These are phyloP conservation scores for Coemansia sp. DNA, from an alignment of 192 early-diverging fungal genomes.

Conservation along the genomic window DNA sequence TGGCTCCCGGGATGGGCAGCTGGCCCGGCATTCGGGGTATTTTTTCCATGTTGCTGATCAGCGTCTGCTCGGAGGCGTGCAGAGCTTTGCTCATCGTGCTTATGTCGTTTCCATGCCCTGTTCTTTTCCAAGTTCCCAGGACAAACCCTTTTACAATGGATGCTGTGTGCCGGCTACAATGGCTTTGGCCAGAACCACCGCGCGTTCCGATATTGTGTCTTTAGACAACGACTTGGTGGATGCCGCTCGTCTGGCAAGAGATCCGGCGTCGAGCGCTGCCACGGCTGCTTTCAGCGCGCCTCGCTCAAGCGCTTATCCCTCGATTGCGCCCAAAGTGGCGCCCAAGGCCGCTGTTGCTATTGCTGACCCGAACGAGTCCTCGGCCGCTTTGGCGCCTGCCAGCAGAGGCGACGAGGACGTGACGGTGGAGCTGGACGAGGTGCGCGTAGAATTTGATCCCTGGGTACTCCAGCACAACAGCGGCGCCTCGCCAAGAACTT, in stretches of 20 bases:
- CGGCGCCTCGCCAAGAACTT: background rate
- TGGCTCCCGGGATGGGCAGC: conserved; percentile 6
- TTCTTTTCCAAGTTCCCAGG: conserved; percentile 21
- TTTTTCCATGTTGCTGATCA: conserved; percentile 17
- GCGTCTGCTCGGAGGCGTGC: background rate
- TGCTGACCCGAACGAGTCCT: background rate
- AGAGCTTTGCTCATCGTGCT: conserved; percentile 42
- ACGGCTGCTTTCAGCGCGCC: background rate
- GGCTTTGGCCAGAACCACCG: conserved; percentile 17
- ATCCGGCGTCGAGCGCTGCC: background rate
- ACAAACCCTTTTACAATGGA: background rate
- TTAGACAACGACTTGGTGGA: background rate
- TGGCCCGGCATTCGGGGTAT: conserved; percentile 27
- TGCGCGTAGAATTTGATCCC: conserved; percentile 22
- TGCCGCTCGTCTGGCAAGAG: background rate
- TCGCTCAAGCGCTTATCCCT: conserved; percentile 3
- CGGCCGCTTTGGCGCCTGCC: background rate
- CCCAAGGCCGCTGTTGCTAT: background rate
- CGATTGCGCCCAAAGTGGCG: background rate
- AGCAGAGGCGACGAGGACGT: conserved; percentile 13
- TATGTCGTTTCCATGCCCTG: conserved; percentile 35
- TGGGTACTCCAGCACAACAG: background rate
- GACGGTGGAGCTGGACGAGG: conserved; percentile 26
- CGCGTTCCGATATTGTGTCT: conserved; percentile 14
- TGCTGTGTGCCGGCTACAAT: conserved; percentile 27